Base-by-base conservation (phyloP, 768 basidiomycete genomes). In the Aureoboletus auriporus region DNA sequence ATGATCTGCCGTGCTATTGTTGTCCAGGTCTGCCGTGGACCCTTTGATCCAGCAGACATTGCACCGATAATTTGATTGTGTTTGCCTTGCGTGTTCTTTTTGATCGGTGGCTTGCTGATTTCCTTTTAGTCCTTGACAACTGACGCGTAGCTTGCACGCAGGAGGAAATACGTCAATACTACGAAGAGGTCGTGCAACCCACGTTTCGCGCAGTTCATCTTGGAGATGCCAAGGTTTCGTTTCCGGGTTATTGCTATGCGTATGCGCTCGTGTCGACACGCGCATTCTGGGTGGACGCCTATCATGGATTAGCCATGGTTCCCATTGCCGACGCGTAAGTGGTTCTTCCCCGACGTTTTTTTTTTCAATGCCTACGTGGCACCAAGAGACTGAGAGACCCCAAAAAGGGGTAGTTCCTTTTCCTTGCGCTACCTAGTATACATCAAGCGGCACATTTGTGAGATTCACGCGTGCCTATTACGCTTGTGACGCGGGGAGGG, bases 241-340 rank as follows among this genome's bases (percentile, higher is more conserved):
- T 67, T 29, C 31, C 55, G 26, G 67, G 65, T 27, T 67, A 65
- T 34, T 67, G 63, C 30, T 65, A 56, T 27, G 66, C 67, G 5
- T 81, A 77, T 57, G 69, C 77, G 2, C 75, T 93, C 30, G 87
- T 94, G 43, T 86, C 84, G 4, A 86, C 89, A 5, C 76, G 92
- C 34, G 85, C 89, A 4, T 94, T 94, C 67, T 71, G 89, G 50
- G 80, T 92, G 51, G 92, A 94, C 65, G 75, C 79, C 7, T 93
- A 81, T 61, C 89, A 91, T 62, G 81, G 82, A 6, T 70, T 93
- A 14, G 77, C 86, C 1, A 86, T 95, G 77, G 87, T 91, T 16
- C 90, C 92, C 5, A 77, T 92, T 53, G 89, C 89, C 29, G 92
- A 93, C 69, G 77, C 77, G 86, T 89, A 61, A 65, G 83, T 76